Conservation (phyloP, 176 grass and related monocot genomes). For the Musa itinerans region DNA sequence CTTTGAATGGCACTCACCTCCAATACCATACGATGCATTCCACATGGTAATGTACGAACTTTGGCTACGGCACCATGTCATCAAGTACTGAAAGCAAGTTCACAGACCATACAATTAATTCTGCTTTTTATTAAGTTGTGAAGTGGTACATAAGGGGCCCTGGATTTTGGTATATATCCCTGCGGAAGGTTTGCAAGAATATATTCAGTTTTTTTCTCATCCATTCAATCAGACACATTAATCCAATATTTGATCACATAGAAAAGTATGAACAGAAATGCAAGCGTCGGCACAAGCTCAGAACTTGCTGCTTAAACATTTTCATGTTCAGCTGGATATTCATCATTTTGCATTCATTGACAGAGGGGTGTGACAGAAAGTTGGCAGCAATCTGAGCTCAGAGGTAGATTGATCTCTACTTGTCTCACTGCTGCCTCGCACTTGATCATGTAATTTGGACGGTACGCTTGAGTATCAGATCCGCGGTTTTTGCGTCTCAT, state of each 20-base stretch:
- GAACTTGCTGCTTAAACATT: not conserved
- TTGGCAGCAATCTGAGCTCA: not conserved
- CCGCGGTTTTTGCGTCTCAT: too few species aligned
- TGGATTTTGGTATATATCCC: not conserved
- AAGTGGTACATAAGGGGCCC: not conserved
- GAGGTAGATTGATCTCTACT: not conserved
- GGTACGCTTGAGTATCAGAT: not conserved
- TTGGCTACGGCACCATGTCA: conserved; percentile 82
- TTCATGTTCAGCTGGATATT: not conserved
- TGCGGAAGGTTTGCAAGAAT: not conserved
- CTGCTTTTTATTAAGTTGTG: not conserved
- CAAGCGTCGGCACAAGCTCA: not conserved
- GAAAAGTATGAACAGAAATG: not conserved
- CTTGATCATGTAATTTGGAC: not conserved
- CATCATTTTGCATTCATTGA: not conserved
- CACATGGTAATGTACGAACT: conserved; percentile 98
- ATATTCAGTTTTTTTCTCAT: not conserved
- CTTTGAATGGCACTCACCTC: conserved; percentile 92
- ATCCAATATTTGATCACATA: not conserved
- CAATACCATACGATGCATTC: conserved; percentile 72
- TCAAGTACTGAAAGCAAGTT: conserved; percentile 35
- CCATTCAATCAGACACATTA: not conserved
- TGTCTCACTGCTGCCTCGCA: not conserved
- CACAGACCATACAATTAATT: not conserved
- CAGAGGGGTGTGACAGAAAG: not conserved